Evolutionary conservation across 1,139 yeast species (phyloP), one percentile per base, ranked within the genome.

Genomic region (Scheffersomyces parashehatae): DNA sequence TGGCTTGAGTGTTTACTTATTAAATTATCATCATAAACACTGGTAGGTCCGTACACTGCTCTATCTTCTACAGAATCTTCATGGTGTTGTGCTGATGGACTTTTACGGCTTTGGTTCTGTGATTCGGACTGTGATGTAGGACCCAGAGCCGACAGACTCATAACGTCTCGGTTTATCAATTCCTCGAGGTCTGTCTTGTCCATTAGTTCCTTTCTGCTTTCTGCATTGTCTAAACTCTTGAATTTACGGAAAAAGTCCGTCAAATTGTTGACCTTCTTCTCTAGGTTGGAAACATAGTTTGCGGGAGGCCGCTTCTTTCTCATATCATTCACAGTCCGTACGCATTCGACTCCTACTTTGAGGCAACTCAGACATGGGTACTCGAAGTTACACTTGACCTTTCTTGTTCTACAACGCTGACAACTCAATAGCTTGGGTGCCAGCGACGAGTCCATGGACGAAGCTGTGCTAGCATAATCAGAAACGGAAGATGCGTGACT

Each of bases 251-350:
- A 55, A 29, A 67, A 60, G 11, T 51, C 49, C 29, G 60, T 55
- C 32, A 70, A 49, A 16, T 54, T 49, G 13, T 51, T 51, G 38
- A 69, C 55, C 42, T 64, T 63, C 38, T 54, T 55, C 52, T 73
- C 74, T 37, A 73, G 55, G 12, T 59, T 59, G 32, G 62, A 65
- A 20, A 80, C 83, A 50, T 81, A 80, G 38, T 70, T 69, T 6
- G 73, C 76, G 0, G 79, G 70, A 4, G 80, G 79, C 41, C 85
- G 62, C 47, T 72, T 75, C 53, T 78, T 79, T 38, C 86, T 61
- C 67, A 75, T 64, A 55, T 81, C 86, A 44, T 68, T 67, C 7
- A 71, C 69, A n/a, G 75, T 70, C 37, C 71, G 71, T 26, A 77
- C 65, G 56, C 86, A 81, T 38, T 73, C 77, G 11, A 72, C 65